Conservation (phyloP, 2,329 filamentous ascomycete species). For the Diplodia seriata region DNA sequence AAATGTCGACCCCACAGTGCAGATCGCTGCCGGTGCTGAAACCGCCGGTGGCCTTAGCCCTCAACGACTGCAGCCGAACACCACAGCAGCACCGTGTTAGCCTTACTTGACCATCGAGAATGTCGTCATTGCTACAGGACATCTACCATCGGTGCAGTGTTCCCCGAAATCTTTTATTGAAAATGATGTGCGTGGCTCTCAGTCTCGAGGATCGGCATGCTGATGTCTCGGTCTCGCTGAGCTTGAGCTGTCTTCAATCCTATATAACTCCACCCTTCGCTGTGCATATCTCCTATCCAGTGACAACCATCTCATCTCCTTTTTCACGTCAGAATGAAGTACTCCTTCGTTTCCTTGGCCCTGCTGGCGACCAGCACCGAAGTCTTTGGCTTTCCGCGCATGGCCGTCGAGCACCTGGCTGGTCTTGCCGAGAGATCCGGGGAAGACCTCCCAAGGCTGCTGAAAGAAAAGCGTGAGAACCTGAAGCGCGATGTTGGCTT, state of each 20-base stretch:
- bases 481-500: background rate
- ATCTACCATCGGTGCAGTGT: too few species aligned
- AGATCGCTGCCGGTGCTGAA: background rate
- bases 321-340: background rate
- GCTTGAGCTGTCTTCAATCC: too few species aligned
- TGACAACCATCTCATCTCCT: too few species aligned
- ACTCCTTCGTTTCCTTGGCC: background rate
- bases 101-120: too few species aligned
- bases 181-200: too few species aligned
- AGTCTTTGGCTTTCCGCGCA: background rate
- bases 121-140: too few species aligned
- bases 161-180: background rate
- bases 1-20: background rate
- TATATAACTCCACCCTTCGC: too few species aligned
- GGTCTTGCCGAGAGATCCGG: background rate
- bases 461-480: conserved; percentile 4
- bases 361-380: conserved; percentile 11
- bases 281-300: too few species aligned
- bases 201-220: too few species aligned
- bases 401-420: conserved; percentile 7
- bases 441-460: background rate
- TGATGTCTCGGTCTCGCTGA: too few species aligned
- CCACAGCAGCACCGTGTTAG: too few species aligned
- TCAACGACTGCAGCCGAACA: background rate
- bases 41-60: conserved; percentile 2